phyloP scores from a whole-genome alignment of 2,329 filamentous ascomycete genomes.

The Raffaelea albimanens region DNA sequence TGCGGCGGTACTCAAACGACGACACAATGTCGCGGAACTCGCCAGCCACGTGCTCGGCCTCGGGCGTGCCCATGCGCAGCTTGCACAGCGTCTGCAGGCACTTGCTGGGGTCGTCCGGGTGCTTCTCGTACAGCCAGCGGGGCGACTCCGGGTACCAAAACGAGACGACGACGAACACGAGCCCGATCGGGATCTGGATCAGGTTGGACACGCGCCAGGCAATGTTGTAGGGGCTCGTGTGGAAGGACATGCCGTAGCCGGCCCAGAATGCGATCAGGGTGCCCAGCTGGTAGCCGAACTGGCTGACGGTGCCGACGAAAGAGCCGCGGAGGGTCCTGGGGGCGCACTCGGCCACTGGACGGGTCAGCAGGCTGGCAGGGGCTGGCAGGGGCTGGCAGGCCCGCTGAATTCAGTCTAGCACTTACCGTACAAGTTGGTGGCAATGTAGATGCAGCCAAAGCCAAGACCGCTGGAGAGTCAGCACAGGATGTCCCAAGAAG shows the following conservation, averaged over 20 bases:
- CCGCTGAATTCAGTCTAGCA: no score
- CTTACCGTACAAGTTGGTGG: slow-evolving; percentile 1
- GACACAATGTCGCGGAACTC: slow-evolving; percentile 4
- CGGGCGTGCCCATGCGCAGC: slow-evolving; percentile 4
- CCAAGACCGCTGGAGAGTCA: neutral
- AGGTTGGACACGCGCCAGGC: slow-evolving; percentile 6
- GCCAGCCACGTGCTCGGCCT: neutral
- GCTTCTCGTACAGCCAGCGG: slow-evolving; percentile 3
- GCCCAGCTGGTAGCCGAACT: slow-evolving; percentile 33
- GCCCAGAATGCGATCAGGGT: slow-evolving; percentile 33
- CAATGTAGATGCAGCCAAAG: slow-evolving; percentile 5
- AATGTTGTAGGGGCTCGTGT: slow-evolving; percentile 2
- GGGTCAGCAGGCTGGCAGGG: neutral
- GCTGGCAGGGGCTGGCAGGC: no score
- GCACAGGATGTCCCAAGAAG: neutral
- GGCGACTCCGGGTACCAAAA: slow-evolving; percentile 7
- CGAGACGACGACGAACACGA: slow-evolving; percentile 1
- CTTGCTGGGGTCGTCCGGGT: slow-evolving; percentile 1
- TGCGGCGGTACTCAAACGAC: neutral
- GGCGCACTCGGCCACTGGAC: slow-evolving; percentile 2
- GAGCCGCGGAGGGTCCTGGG: slow-evolving; percentile 3
- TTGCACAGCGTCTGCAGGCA: slow-evolving; percentile 3
- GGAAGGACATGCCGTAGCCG: slow-evolving; percentile 21
- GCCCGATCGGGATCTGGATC: slow-evolving; percentile 3
- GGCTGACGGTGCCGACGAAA: slow-evolving; percentile 5